Percentiles rank a stretch among this genome's conserved stretches.
Evolutionary conservation across 768 basidiomycete genomes (phyloP).

Genomic region (Auriscalpium orientale): DNA sequence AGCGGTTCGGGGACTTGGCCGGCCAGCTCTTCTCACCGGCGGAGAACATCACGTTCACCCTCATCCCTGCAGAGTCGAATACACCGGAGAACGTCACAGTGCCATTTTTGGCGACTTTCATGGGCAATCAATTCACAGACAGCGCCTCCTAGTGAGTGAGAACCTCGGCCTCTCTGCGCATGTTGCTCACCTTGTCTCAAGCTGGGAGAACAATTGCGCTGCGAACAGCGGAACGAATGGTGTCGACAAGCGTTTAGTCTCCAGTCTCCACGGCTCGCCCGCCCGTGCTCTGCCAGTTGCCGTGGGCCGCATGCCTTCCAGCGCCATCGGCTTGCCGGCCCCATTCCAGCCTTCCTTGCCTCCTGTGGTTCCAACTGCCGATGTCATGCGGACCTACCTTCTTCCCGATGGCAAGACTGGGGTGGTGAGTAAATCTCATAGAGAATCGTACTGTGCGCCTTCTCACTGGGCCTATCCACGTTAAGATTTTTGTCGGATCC

Average conservation of each 20-base stretch:
- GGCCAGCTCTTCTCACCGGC: constrained; percentile 40
- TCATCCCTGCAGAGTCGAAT: constrained; percentile 41
- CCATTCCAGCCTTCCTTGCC: constrained; percentile 42
- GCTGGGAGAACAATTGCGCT: constrained; percentile 55
- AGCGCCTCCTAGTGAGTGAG: constrained; percentile 39
- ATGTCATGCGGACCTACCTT: constrained; percentile 48
- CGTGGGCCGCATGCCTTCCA: constrained; percentile 30
- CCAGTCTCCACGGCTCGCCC: neutral
- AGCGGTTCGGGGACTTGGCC: constrained; percentile 49
- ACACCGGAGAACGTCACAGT: constrained; percentile 40
- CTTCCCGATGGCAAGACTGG: constrained; percentile 50
- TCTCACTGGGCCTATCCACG: neutral
- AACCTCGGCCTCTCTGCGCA: neutral
- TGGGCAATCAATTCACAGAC: constrained; percentile 45
- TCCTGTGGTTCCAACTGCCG: constrained; percentile 36
- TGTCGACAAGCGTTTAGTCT: constrained; percentile 29
- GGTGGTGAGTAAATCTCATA: constrained; percentile 34
- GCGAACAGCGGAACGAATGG: constrained; percentile 46
- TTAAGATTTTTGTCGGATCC: constrained; percentile 53
- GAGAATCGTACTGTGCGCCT: neutral
- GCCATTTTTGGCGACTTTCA: constrained; percentile 44
- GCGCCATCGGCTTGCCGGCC: constrained; percentile 38
- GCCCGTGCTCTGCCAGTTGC: constrained; percentile 24
- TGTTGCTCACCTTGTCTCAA: constrained; percentile 13
- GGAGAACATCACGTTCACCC: constrained; percentile 38